Evolutionary conservation across 345 rosid genomes (phyloP), one percentile per base, ranked within the genome.

Genomic region (Combretum micranthum): DNA sequence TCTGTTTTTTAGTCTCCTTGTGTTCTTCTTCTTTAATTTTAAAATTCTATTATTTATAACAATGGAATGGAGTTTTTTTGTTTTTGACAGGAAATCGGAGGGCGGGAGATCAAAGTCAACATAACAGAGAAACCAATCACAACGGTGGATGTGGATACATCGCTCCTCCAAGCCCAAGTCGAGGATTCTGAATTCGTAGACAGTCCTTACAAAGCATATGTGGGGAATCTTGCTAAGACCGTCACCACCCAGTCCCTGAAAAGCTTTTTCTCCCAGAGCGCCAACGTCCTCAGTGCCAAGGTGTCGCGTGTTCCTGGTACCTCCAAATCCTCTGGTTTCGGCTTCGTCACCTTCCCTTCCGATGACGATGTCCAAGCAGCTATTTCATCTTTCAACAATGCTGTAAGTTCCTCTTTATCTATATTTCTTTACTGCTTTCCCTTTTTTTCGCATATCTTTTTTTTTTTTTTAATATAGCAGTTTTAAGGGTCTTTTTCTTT

Each of bases 211-310:
- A 85, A 92, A 69, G 87, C 88, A 13, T 92, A 92, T 57, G 85
- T 84, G 32, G 97, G 97, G 66, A 92, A 92, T 67, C 87, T 92
- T 65, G 80, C 97, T 16, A 92, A 82, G 78, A 75, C 81, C n/a
- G 91, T 92, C 12, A 84, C 89, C 22, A 68, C 67, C 11, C 86
- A 84, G 44, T 77, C 67, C 44, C 83, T 93, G 50, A 77, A 77
- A 75, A 76, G 53, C 11, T 68, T 63, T 20, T 92, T 93, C 50
- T 86, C 94, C 3, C 81, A 84, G 73, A 88, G 83, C 72, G 87
- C 81, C 7, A 79, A 84, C 53, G 91, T 88, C 64, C 60, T 92
- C 1, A 76, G 97, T 50, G 94, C 97, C 4, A 86, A 86, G 72
- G 90, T 86, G 62, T 84, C 87, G 10, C 80, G 88, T 56, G 85